Evolutionary conservation across 2,329 filamentous ascomycete species (phyloP), one percentile per base, ranked within the genome.

Genomic region (Talaromyces sp.): DNA sequence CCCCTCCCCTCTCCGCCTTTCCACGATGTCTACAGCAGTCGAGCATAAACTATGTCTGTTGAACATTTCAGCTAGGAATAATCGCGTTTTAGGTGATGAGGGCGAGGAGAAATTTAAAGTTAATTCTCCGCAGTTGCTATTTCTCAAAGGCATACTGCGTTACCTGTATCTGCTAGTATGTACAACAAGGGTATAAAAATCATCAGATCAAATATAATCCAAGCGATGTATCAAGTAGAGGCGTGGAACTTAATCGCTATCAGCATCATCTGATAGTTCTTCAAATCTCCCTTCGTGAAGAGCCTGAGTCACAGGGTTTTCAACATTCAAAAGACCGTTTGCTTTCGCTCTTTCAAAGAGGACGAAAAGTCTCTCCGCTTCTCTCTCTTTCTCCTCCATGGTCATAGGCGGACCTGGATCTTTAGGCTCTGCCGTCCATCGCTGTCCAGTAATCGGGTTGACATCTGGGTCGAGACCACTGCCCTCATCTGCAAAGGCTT

Each of bases 391-490:
- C 75, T 97, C 93, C 60, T 92, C 91, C 42, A 89, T 79, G 0
- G 89, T 94, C 93, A 97, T 96, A 44, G 89, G 84, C 1, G 85
- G 84, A 10, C 78, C 71, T 3, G 84, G 75, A 6, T 83, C 77
- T 6, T 77, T 73, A 49, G 79, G 81, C 71, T 93, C 89, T 33
- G 78, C 80, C 60, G 91, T 87, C 46, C 90, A 67, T 58, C 87
- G 86, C 70, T 97, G 92, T 0, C 92, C 92, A 1, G 92, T 97
- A 29, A 97, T 84, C 0, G 92, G 91, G 60, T 97, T 97, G 47
- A 95, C 76, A 2, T 63, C 57, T 2, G 64, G 44, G 42, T 66
- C 57, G 11, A 66, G 47, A 3, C 57, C 60, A 17, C 61, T 54
- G 5, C 60, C 17, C 17, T 65, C 67, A 4, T 64, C 70, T 32